Percentiles rank a stretch among this genome's conserved stretches.
Conservation (phyloP, 1,284 basidiomycete species). For the Tylopilus sp. region DNA sequence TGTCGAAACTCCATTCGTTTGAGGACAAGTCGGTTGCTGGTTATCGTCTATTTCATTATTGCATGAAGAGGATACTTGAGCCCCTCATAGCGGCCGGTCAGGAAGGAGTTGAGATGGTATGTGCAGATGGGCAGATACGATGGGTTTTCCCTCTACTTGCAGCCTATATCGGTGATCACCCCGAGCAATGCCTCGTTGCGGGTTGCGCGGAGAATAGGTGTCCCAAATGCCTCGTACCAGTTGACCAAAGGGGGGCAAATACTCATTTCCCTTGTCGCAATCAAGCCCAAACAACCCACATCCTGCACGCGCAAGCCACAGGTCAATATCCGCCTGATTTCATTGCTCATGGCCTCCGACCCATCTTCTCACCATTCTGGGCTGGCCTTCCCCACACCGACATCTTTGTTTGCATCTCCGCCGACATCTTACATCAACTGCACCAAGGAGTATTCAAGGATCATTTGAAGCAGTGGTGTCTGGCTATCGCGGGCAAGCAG, state of each 20-base stretch:
- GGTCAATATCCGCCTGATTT: not conserved
- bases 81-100: constrained; percentile 31
- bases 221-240: constrained; percentile 17
- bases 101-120: constrained; percentile 33
- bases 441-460: constrained; percentile 14
- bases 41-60: constrained; percentile 38
- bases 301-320: not conserved
- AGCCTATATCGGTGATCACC: constrained; percentile 15
- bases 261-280: not conserved
- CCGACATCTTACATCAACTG: constrained; percentile 1
- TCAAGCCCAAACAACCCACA: not conserved
- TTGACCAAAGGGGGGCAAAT: not conserved
- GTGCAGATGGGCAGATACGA: constrained; percentile 28
- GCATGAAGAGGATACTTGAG: constrained; percentile 33
- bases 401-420: constrained; percentile 1
- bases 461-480: constrained; percentile 11
- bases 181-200: constrained; percentile 40
- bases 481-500: too few species aligned
- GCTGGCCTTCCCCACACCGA: not conserved
- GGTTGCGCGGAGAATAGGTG: constrained; percentile 34
- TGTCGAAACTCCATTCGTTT: constrained; percentile 29
- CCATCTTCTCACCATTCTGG: constrained; percentile 7
- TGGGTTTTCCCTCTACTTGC: constrained; percentile 34
- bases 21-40: constrained; percentile 13
- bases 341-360: not conserved